These are phyloP conservation scores for Pyrenochaeta sp. DNA, from an alignment of 2,329 filamentous ascomycete species.

Conservation along the genomic window DNA sequence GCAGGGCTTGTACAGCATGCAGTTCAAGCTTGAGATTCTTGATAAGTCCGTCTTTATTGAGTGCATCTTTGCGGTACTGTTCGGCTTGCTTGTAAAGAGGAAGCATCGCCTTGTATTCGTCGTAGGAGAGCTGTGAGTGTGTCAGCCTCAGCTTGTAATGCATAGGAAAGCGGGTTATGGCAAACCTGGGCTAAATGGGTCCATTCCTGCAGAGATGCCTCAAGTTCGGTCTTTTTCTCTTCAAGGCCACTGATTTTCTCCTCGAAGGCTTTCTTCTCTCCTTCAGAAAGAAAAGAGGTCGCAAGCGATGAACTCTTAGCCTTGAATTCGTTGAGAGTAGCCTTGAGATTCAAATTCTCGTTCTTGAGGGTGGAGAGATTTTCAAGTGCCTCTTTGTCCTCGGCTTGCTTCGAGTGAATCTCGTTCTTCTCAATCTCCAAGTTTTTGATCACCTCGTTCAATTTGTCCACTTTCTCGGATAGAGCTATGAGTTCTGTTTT, in stretches of 20 bases:
- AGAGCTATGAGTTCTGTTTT: conserved; percentile 9
- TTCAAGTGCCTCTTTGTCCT: conserved; percentile 8
- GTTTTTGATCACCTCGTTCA: conserved; percentile 17
- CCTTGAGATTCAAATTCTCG: conserved; percentile 7
- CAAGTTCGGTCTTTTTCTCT: conserved; percentile 15
- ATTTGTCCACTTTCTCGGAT: conserved; percentile 14
- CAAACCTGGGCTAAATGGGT: conserved; percentile 31
- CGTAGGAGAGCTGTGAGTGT: conserved; percentile 30
- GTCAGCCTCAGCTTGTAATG: conserved; percentile 6
- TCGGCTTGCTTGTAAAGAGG: conserved; percentile 31
- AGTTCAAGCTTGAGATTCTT: conserved; percentile 27
- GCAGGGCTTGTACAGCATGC: conserved; percentile 12
- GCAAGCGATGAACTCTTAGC: background rate
- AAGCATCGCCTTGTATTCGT: conserved; percentile 34
- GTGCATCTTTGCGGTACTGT: conserved; percentile 18
- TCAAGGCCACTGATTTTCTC: conserved; percentile 19
- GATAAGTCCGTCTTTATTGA: conserved; percentile 25
- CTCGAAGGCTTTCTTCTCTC: conserved; percentile 2
- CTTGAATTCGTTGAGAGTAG: conserved; percentile 1
- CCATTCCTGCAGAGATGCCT: conserved; percentile 27
- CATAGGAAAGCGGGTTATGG: background rate
- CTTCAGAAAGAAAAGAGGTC: background rate
- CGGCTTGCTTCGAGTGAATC: conserved; percentile 12
- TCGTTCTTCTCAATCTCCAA: conserved; percentile 25
- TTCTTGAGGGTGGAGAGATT: background rate